Base-by-base conservation (phyloP, 2,329 filamentous ascomycete species). In the Cytospora chrysosperma region DNA sequence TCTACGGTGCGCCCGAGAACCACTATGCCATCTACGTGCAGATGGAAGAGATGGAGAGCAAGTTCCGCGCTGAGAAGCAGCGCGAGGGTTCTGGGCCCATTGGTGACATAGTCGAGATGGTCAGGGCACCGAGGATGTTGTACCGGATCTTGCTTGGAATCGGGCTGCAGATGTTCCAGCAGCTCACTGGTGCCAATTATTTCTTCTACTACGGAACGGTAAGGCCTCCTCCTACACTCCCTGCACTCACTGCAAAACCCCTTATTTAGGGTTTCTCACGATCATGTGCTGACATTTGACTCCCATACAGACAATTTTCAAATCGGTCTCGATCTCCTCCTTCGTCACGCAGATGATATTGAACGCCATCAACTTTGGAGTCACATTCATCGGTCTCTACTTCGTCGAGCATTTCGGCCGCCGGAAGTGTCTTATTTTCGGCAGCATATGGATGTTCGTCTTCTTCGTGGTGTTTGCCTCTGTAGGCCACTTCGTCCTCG, bases 321-420 rank as follows among this genome's bases (percentile, higher is more conserved):
- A 58, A 7, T 79, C 79, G 0, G 79, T 81, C 9, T 71, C 73
- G 3, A 81, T 81, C 64, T 83, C 88, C 75, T 85, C 83, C 28
- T 90, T 86, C 70, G 79, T 88, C 58, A 89, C 86, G 0, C 85
- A 88, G 67, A 88, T 90, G 68, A 89, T 90, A 63, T 80, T 89
- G 32, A 84, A 84, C 67, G 83, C 80, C 3, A 88, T 91, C 69
- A 91, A 91, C 70, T 88, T 90, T 13, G 77, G 80, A 58, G 85
- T 85, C 65, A 91, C 88, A 8, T 86, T 91, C 67, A 81, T 84
- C 27, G 88, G 88, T 60, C 78, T 91, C n/a, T 90, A 87, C 70
- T 77, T 90, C n/a, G 85, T 90, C 17, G 87, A 90, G 72, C 82
- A 87, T 65, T 87, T 82, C 54, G 88, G 88, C 62, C 85, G 88